Base-by-base conservation (phyloP, 106 monocot species). In the Narthecium ossifragum region DNA sequence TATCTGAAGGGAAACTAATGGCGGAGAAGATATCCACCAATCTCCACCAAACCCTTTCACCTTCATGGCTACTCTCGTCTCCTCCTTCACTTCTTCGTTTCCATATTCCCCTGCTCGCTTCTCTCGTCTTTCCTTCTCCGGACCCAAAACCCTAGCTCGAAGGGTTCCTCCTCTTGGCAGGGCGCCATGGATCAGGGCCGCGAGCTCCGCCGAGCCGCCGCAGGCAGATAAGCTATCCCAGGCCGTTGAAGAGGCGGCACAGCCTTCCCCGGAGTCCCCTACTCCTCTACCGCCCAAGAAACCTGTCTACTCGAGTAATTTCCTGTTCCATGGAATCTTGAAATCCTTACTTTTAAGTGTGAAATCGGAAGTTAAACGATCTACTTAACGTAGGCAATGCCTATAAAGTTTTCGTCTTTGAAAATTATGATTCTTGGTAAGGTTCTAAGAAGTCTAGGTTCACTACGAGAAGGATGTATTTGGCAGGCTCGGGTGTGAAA, bases 281-380 rank as follows among this genome's bases (percentile, higher is more conserved):
- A 5, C 56, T 15, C 50, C 59, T 6, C 21, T 40, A 26, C 63
- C 25, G 5, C 80, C 83, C 2, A 90, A 90, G 75, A 90, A 85
- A 47, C 85, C 90, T 8, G 81, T 79, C 34, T 90, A 75, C 61
- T 90, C 90, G 0, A 79, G 90, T 90, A 47, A 56, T 57, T 26
- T 24, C 13, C 10, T 14, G 61, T 26, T 24, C 13, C 10, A 15
- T 43, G 9, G 6, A 4, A 7, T 14, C 20, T 51, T 2, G 30
- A 28, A 48, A 17, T 30, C 62, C 1, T 40, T 15, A 26, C 11
- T 26, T 13, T 17, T 17, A 17, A 3, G 14, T 43, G 17, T 43
- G 43, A 43, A 57, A 17, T 32, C 32, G 12, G 28, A n/a, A 55
- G 1, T 2, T 11, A 5, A 31, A 31, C n/a, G 15, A 32, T 55